Evolutionary conservation across 129 eudicot genomes (phyloP), one percentile per base, ranked within the genome.

Genomic region (Heracleum sosnowskyi): DNA sequence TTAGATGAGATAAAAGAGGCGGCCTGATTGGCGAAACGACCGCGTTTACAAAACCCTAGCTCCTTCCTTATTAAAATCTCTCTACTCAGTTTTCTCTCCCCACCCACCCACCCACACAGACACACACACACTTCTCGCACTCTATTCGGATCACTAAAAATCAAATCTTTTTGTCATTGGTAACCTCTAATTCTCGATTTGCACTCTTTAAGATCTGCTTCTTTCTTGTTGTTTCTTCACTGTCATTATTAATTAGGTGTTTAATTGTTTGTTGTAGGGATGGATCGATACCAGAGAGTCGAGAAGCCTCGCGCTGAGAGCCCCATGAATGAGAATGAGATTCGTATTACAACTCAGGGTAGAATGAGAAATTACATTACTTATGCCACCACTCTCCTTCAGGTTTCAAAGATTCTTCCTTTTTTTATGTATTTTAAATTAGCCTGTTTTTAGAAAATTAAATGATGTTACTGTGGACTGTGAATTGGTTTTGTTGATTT

Each of bases 281-380:
- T 89, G 93, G 90, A 89, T 89, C 87, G 93, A 80, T 89, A 89
- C 79, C 89, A 89, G 89, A 89, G 87, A 77, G 93, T 89, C 31
- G 90, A 89, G 86, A 89, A 89, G 87, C 87, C 93, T 24, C 81
- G 83, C 83, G 81, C 69, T 5, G 93, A 89, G 69, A 84, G 83
- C n/a, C 89, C 89, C 29, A 89, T 89, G 73, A 82, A 85, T 51
- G 93, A 83, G 89, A 89, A 86, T 77, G 93, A 89, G 82, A 86
- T 89, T 77, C 86, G 93, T 51, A 89, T 86, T 41, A 89, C 93
- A 46, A 86, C 89, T 77, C 90, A 84, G 69, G 93, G 93, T 28
- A 81, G 93, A 78, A 84, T 89, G 90, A 84, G 93, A 71, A 89
- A 82, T 77, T 89, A 87, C 89, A 89, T 89, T 81, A 89, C 93